Evolutionary conservation across 441 rosid genomes (phyloP).

Genomic region (Macaranga tanarius): DNA sequence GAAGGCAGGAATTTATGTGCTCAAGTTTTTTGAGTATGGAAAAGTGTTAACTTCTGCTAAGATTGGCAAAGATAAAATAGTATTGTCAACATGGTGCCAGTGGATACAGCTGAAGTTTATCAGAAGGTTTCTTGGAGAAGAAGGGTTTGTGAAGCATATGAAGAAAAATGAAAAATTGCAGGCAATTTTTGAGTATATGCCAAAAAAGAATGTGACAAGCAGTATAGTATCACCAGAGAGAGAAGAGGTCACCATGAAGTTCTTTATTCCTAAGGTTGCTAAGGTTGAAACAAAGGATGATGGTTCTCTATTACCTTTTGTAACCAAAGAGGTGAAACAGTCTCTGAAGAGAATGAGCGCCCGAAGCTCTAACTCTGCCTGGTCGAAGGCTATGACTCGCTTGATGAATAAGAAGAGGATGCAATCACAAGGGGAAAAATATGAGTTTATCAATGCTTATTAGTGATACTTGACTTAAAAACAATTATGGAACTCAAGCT

Average conservation of each 20-base stretch:
- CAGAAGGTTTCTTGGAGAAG: background rate
- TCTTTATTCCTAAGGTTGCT: background rate
- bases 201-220: background rate
- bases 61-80: constrained; percentile 20
- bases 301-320: background rate
- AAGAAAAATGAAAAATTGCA: background rate
- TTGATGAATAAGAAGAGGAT: constrained; percentile 14
- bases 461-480: too few species aligned
- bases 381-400: constrained; percentile 2
- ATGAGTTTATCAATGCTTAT: background rate
- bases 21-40: constrained; percentile 14
- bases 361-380: background rate
- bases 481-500: background rate
- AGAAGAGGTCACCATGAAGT: background rate
- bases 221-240: background rate
- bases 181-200: background rate
- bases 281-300: background rate
- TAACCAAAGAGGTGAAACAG: background rate
- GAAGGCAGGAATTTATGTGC: background rate
- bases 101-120: background rate
- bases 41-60: background rate
- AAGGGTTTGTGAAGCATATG: background rate
- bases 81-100: constrained; percentile 14
- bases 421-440: background rate
- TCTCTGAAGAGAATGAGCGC: background rate